Evolutionary conservation across 805 yeast genomes (phyloP).

Genomic region (Schwanniomyces pseudopolymorphus): DNA sequence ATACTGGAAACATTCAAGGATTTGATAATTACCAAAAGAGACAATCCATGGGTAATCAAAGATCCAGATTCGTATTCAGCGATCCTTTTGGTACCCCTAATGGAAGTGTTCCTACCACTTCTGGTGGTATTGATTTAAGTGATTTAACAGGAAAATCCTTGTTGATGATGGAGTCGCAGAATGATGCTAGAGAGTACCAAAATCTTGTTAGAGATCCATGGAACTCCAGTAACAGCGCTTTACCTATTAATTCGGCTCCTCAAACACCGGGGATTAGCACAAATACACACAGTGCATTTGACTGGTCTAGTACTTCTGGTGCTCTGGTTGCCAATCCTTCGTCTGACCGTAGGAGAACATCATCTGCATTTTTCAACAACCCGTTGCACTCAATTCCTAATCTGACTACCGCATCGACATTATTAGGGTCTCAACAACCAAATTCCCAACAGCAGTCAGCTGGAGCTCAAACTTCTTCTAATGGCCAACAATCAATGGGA

Average conservation of each 20-base stretch:
- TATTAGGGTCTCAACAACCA: constrained; percentile 14
- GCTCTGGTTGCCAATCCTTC: constrained; percentile 7
- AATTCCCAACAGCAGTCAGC: constrained; percentile 9
- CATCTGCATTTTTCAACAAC: constrained; percentile 51
- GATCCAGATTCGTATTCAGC: constrained; percentile 69
- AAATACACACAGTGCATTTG: constrained; percentile 19
- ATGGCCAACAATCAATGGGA: constrained; percentile 4
- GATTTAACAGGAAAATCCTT: constrained; percentile 43
- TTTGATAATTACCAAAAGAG: constrained; percentile 44
- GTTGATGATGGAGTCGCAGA: constrained; percentile 45
- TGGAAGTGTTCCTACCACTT: constrained; percentile 8
- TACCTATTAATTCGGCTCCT: constrained; percentile 28
- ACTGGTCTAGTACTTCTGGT: constrained; percentile 28
- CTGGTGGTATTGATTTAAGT: constrained; percentile 29
- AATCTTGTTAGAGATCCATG: constrained; percentile 50
- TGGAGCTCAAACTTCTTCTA: constrained; percentile 13
- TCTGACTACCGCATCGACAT: constrained; percentile 11
- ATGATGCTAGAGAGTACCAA: constrained; percentile 48
- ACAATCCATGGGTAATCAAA: constrained; percentile 54
- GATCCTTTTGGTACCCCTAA: constrained; percentile 47
- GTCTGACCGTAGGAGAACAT: constrained; percentile 49
- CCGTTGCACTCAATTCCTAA: constrained; percentile 13
- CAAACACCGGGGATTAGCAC: constrained; percentile 36
- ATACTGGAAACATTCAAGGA: constrained; percentile 1
- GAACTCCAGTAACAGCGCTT: constrained; percentile 12